phyloP scores from a whole-genome alignment of 2,329 filamentous ascomycete genomes.

The Chaetothyriales sp. region DNA sequence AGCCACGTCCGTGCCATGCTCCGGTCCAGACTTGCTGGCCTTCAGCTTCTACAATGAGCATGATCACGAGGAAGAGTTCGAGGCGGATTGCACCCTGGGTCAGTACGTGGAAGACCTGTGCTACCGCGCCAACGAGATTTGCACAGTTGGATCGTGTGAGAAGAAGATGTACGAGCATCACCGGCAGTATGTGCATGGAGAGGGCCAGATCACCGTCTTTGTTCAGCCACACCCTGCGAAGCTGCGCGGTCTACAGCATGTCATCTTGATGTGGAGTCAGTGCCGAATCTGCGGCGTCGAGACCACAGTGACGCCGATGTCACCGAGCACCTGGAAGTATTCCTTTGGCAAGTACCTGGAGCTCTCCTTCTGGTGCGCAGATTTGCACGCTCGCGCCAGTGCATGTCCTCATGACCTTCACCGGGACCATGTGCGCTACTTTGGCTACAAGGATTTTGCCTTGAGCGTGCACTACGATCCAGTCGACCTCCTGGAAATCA shows the following conservation, averaged over 20 bases:
- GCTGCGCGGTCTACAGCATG: conserved; percentile 50
- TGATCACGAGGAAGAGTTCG: conserved; percentile 51
- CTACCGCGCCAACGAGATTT: conserved; percentile 57
- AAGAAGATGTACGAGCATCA: conserved; percentile 84
- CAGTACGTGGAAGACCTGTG: conserved; percentile 91
- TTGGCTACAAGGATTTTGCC: conserved; percentile 71
- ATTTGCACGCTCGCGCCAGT: conserved; percentile 52
- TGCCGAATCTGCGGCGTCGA: conserved; percentile 87
- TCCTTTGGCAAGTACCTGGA: conserved; percentile 98
- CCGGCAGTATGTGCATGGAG: conserved; percentile 89
- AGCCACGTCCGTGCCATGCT: conserved; percentile 80
- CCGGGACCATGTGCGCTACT: conserved; percentile 81
- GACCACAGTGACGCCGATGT: conserved; percentile 81
- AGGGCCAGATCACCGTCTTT: conserved; percentile 82
- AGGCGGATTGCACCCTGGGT: conserved; percentile 77
- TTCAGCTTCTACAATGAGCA: conserved; percentile 91
- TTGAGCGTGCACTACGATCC: conserved; percentile 84
- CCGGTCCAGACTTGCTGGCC: conserved; percentile 76
- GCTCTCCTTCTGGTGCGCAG: conserved; percentile 85
- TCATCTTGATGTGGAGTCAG: conserved; percentile 94
- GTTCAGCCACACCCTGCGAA: conserved; percentile 60
- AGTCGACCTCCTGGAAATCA: conserved; percentile 83
- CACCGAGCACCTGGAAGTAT: conserved; percentile 89
- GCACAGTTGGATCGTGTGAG: conserved; percentile 71
- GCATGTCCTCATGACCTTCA: conserved; percentile 85